Evolutionary conservation across 176 grass and related monocot species (phyloP).

Genomic region (Pontederia paniculata): DNA sequence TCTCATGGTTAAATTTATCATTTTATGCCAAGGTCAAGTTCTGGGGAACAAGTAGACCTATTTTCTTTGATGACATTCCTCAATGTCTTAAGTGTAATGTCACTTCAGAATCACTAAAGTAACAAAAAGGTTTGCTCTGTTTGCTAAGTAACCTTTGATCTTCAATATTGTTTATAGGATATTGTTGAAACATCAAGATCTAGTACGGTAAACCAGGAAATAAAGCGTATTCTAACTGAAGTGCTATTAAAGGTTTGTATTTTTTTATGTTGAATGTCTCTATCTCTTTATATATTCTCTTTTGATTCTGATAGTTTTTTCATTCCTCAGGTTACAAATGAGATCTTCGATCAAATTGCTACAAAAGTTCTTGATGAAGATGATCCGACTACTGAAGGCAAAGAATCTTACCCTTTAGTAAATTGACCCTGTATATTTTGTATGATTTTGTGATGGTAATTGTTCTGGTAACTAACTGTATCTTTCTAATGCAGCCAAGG

Average conservation of each 20-base stretch:
- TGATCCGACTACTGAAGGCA: constrained; percentile 51
- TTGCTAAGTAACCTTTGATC: background rate
- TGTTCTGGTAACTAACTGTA: constrained; percentile 11
- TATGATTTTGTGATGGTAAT: background rate
- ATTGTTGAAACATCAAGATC: constrained; percentile 45
- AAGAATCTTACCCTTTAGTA: constrained; percentile 11
- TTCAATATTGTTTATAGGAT: constrained; percentile 42
- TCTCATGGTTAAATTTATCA: too few species aligned
- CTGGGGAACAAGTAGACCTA: too few species aligned
- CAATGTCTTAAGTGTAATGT: too few species aligned
- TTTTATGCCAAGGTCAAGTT: too few species aligned
- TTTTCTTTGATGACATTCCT: too few species aligned
- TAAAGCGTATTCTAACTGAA: constrained; percentile 92
- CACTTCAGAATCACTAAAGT: too few species aligned
- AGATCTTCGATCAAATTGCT: constrained; percentile 91
- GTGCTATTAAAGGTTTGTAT: constrained; percentile 73
- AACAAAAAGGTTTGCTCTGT: too few species aligned
- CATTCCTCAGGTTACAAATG: constrained; percentile 71
- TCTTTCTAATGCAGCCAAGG: constrained; percentile 36
- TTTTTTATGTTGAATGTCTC: constrained; percentile 5
- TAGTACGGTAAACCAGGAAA: constrained; percentile 76
- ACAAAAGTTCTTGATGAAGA: constrained; percentile 84
- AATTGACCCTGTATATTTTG: background rate
- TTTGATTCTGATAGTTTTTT: constrained; percentile 9
- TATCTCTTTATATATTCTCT: constrained; percentile 6